These are phyloP conservation scores for Antitrichia curtipendula DNA, from an alignment of 225 moss, liverwort and hornwort genomes.

Conservation along the genomic window DNA sequence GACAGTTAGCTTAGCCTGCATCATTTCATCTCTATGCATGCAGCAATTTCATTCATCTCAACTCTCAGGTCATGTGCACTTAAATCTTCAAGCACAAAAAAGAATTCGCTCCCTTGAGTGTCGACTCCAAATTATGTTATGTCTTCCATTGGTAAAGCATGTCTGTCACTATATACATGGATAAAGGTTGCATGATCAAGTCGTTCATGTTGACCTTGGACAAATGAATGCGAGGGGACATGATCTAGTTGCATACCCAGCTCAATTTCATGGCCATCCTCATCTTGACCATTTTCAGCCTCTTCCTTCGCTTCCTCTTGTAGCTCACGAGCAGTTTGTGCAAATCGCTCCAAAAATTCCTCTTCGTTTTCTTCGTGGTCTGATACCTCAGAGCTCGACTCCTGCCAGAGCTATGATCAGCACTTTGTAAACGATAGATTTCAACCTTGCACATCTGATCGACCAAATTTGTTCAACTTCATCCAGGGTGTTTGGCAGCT, in stretches of 20 bases:
- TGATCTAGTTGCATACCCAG: conserved; percentile 22
- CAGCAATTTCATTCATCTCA: background rate
- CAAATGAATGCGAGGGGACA: background rate
- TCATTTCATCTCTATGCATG: background rate
- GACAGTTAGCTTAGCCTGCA: background rate
- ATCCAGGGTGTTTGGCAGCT: background rate
- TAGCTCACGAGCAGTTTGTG: conserved; percentile 61
- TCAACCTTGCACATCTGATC: background rate
- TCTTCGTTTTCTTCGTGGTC: conserved; percentile 66
- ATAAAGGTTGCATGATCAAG: background rate
- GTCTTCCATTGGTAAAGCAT: background rate
- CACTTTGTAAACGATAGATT: background rate
- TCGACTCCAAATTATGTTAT: background rate
- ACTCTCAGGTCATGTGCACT: background rate
- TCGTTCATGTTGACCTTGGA: background rate
- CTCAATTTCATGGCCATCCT: conserved; percentile 81
- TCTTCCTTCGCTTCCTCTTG: conserved; percentile 57
- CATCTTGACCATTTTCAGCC: conserved; percentile 74
- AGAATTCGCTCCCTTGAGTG: too few relatives aligned
- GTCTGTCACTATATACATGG: background rate
- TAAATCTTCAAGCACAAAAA: too few relatives aligned
- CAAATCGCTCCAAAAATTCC: conserved; percentile 57
- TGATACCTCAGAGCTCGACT: conserved; percentile 35
- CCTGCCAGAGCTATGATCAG: conserved; percentile 10
- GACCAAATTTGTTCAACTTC: background rate